A percentile compares a stretch with the other conserved stretches of the same genome.
Evolutionary conservation across 2,329 filamentous ascomycete species (phyloP).

Genomic region (Clonostachys rhizophaga): DNA sequence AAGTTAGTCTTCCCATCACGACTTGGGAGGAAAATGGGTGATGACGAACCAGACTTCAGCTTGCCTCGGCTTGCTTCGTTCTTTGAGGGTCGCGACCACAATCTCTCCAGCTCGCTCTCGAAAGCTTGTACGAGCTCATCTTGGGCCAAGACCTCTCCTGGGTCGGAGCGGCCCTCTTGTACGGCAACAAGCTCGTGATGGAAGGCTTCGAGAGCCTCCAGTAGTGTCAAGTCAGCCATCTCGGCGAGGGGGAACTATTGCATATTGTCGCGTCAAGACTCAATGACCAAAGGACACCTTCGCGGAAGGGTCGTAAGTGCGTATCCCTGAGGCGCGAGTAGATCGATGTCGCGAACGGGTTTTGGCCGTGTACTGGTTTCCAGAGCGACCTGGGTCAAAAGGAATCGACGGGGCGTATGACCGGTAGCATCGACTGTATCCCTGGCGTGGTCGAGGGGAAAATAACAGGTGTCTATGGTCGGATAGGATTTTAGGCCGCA

Average conservation of each 20-base stretch:
- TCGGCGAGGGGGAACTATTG: constrained; percentile 36
- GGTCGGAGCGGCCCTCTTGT: constrained; percentile 59
- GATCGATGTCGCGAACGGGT: neutral
- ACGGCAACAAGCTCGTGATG: constrained; percentile 80
- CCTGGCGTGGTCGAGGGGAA: too few species aligned
- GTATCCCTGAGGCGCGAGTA: too few species aligned
- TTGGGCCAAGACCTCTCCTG: constrained; percentile 64
- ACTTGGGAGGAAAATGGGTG: neutral
- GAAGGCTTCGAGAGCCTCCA: constrained; percentile 77
- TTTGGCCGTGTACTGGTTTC: too few species aligned
- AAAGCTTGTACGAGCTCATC: constrained; percentile 67
- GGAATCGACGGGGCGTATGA: too few species aligned
- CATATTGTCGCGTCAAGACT: constrained; percentile 25
- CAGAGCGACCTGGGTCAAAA: neutral
- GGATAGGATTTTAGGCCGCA: too few species aligned
- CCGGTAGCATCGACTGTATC: too few species aligned
- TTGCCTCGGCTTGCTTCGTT: constrained; percentile 70
- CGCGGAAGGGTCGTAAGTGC: too few species aligned
- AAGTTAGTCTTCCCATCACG: neutral
- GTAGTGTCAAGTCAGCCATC: constrained; percentile 71
- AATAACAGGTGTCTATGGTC: too few species aligned
- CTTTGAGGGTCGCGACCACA: constrained; percentile 68
- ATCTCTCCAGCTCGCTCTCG: constrained; percentile 67
- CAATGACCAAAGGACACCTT: too few species aligned
- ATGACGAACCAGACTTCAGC: constrained; percentile 56